Percentiles rank a stretch among this genome's conserved stretches.
Conservation (phyloP, 83 land plant species). For the Picea engelmannii region DNA sequence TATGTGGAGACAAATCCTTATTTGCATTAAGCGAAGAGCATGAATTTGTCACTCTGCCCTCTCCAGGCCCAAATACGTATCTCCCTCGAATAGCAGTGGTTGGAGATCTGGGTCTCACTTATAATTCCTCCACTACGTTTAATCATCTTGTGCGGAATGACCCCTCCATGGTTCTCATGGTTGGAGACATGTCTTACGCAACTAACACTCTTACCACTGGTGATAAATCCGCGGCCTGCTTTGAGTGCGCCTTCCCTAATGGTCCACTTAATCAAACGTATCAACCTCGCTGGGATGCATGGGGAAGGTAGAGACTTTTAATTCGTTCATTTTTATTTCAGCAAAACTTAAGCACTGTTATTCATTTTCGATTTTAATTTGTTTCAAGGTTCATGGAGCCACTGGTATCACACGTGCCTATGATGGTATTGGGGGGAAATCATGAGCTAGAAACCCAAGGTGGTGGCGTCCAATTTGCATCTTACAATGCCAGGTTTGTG, state of each 20-base stretch:
- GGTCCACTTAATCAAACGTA: constrained; percentile 90
- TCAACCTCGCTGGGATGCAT: constrained; percentile 97
- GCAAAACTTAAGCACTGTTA: too few relatives aligned
- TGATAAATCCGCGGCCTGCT: constrained; percentile 70
- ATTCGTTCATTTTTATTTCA: too few relatives aligned
- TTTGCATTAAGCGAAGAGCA: not conserved
- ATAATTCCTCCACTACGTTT: constrained; percentile 75
- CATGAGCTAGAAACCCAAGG: constrained; percentile 91
- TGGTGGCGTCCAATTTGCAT: constrained; percentile 48
- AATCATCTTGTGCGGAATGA: constrained; percentile 69
- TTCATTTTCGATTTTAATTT: not conserved
- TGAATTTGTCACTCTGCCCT: constrained; percentile 10
- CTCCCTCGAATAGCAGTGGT: constrained; percentile 23
- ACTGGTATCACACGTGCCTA: too few relatives aligned
- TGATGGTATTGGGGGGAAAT: constrained; percentile 48
- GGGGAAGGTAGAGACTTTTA: constrained; percentile 75
- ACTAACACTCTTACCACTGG: constrained; percentile 76
- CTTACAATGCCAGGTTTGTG: constrained; percentile 75
- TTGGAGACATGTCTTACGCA: constrained; percentile 43
- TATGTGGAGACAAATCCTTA: too few relatives aligned
- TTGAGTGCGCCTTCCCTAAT: constrained; percentile 72
- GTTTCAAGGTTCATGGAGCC: not conserved
- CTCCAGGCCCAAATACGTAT: constrained; percentile 48
- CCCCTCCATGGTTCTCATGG: constrained; percentile 63
- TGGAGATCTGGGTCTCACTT: constrained; percentile 78